Evolutionary conservation across 1,139 yeast genomes (phyloP).

Genomic region (Hemisphaericaspora lyxosophila): DNA sequence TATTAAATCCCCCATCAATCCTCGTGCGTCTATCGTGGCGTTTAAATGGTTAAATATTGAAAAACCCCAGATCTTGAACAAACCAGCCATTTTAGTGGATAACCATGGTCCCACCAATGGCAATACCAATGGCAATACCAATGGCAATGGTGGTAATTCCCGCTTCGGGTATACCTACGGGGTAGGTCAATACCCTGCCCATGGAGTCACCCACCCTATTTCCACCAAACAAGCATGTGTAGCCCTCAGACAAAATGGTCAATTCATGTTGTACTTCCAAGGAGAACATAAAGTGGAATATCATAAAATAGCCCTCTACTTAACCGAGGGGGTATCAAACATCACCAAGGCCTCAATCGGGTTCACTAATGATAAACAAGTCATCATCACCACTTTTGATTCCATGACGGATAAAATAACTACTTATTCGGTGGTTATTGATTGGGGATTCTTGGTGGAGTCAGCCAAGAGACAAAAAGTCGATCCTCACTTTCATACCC

Average conservation of each 20-base stretch:
- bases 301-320: slow-evolving; percentile 29
- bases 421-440: slow-evolving; percentile 48
- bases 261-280: slow-evolving; percentile 57
- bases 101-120: slow-evolving; percentile 13
- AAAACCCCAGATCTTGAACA: slow-evolving; percentile 56
- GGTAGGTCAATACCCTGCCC: slow-evolving; percentile 57
- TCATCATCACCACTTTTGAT: slow-evolving; percentile 52
- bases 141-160: slow-evolving; percentile 2
- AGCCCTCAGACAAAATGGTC: slow-evolving; percentile 64
- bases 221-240: slow-evolving; percentile 71
- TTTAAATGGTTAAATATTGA: slow-evolving; percentile 72
- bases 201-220: slow-evolving; percentile 69
- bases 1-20: slow-evolving; percentile 15
- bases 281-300: slow-evolving; percentile 63
- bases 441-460: slow-evolving; percentile 61
- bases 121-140: neutral
- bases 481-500: slow-evolving; percentile 55
- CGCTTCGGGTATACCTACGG: slow-evolving; percentile 47
- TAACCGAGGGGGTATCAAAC: slow-evolving; percentile 23
- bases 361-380: slow-evolving; percentile 49
- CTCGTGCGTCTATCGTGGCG: slow-evolving; percentile 39
- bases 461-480: slow-evolving; percentile 49
- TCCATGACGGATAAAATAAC: slow-evolving; percentile 38
- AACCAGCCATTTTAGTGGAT: slow-evolving; percentile 46
- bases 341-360: slow-evolving; percentile 60